These are phyloP conservation scores for Senecio squalidus DNA, from an alignment of 140 eudicot genomes.

Conservation along the genomic window DNA sequence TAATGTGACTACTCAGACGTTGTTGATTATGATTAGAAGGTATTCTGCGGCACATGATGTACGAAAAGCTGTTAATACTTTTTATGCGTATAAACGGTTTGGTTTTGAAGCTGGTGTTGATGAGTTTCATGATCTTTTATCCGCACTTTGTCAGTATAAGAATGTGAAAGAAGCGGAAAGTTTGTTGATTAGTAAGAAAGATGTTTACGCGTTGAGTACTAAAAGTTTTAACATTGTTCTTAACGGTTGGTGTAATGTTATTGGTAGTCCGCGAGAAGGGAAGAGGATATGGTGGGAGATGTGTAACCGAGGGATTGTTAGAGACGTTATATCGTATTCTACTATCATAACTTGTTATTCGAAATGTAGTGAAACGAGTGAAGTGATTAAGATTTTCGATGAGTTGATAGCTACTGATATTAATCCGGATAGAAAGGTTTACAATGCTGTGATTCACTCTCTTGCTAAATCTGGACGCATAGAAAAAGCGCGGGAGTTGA, in stretches of 20 bases:
- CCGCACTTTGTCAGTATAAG: constrained; percentile 81
- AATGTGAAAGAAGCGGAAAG: constrained; percentile 84
- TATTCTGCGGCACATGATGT: constrained; percentile 84
- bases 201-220: constrained; percentile 45
- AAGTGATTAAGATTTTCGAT: constrained; percentile 58
- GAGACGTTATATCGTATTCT: constrained; percentile 62
- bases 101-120: constrained; percentile 35
- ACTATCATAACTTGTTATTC: constrained; percentile 67
- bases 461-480: constrained; percentile 63
- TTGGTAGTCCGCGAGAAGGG: constrained; percentile 59
- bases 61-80: constrained; percentile 53
- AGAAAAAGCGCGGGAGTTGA: constrained; percentile 46
- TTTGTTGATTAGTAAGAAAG: constrained; percentile 55
- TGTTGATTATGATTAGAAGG: constrained; percentile 75
- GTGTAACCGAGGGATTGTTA: constrained; percentile 40
- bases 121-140: constrained; percentile 66
- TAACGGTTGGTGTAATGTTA: constrained; percentile 83
- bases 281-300: constrained; percentile 80
- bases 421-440: constrained; percentile 64
- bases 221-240: constrained; percentile 81
- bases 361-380: constrained; percentile 35
- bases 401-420: constrained; percentile 48
- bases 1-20: constrained; percentile 58
- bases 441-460: constrained; percentile 71
- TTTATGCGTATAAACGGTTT: constrained; percentile 54